Evolutionary conservation across 176 grass and related monocot species (phyloP), one percentile per base, ranked within the genome.

Genomic region (Alloteropsis semialata): DNA sequence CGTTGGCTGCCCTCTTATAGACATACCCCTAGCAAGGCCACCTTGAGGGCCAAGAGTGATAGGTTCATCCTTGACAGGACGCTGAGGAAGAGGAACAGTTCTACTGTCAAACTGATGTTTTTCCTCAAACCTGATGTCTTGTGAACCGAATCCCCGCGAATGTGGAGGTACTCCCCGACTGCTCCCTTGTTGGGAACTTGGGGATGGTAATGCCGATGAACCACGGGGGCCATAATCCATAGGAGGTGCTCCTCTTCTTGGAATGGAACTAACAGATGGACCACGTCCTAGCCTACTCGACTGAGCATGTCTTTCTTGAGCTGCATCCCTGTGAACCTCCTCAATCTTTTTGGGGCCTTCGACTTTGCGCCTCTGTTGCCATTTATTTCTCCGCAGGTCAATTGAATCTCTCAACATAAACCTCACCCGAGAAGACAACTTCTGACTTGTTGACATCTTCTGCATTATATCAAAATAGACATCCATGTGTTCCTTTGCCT

Each of bases 271-370:
- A 60, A 84, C 82, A 55, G 85, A 71, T 69, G 95, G 86, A 37
- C 95, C 92, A 69, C 95, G 95, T 38, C 88, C 68, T 48, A 88
- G 76, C 73, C 95, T 92, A 77, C 88, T 94, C 0, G 92, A 65
- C n/a, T 97, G 95, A 76, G 90, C 92, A 73, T 98, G 95, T 57
- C 88, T 90, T 80, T 98, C 95, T 62, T 98, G 92, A 75, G 90
- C 95, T 77, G 95, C 95, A 86, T 95, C 95, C 65, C 92, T 86
- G 75, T 98, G 95, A 67, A 98, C 92, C 68, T 98, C 95, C 62
- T 98, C 95, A 44, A 98, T 98, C 81, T 98, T 98, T 86, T 98
- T 98, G n/a, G 95, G 95, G 10, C 95, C 95, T 69, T 98, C 95
- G 15, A 98, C 86, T 85, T 98, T 98, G 68, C 92, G 90, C 61